phyloP scores from a whole-genome alignment of 2,329 filamentous ascomycete species.

The Neopestalotiopsis sp. region DNA sequence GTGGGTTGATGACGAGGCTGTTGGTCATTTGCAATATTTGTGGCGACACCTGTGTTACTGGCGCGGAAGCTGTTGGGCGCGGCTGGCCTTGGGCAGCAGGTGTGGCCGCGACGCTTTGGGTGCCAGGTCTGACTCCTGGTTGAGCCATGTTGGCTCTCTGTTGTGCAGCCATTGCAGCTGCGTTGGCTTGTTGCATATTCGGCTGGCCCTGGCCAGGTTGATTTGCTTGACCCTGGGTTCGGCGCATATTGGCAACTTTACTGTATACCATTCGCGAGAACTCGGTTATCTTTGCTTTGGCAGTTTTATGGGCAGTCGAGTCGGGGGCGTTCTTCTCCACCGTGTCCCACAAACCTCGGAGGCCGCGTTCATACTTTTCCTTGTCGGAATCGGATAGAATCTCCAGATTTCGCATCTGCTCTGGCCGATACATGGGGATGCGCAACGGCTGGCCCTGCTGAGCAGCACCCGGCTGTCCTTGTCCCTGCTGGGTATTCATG shows the following conservation, averaged over 20 bases:
- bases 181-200: slow-evolving; percentile 1
- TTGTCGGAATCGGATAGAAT: slow-evolving; percentile 62
- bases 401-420: slow-evolving; percentile 56
- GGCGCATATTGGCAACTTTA: slow-evolving; percentile 51
- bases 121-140: slow-evolving; percentile 17
- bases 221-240: slow-evolving; percentile 29
- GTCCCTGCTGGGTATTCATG: slow-evolving; percentile 28
- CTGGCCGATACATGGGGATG: slow-evolving; percentile 54
- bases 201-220: slow-evolving; percentile 29
- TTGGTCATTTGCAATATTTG: neutral
- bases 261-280: slow-evolving; percentile 63
- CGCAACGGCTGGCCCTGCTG: slow-evolving; percentile 25
- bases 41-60: neutral
- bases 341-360: slow-evolving; percentile 56
- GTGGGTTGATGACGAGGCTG: slow-evolving; percentile 5
- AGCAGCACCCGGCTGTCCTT: slow-evolving; percentile 26
- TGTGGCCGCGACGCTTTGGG: neutral
- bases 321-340: slow-evolving; percentile 54
- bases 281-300: slow-evolving; percentile 63
- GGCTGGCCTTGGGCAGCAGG: neutral
- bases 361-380: slow-evolving; percentile 62
- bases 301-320: slow-evolving; percentile 54
- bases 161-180: slow-evolving; percentile 15
- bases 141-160: slow-evolving; percentile 16
- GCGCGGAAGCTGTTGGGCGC: neutral